Evolutionary conservation across 495 filamentous ascomycete species (phyloP), one percentile per base, ranked within the genome.

Genomic region (Penicillium fimorum): DNA sequence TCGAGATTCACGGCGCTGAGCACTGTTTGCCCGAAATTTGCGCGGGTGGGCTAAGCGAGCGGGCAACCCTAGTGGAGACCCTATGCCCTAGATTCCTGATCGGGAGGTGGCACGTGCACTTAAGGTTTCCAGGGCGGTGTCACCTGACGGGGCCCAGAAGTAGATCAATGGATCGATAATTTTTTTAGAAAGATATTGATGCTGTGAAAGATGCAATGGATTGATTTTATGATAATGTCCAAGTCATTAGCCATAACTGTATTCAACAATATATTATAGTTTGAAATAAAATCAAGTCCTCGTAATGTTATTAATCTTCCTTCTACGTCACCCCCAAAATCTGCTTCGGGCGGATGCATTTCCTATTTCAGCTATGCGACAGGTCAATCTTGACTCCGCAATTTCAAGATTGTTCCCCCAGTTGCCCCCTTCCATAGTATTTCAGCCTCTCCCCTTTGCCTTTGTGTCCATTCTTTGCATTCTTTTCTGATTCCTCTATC

Each of bases 31-130:
- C 57, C 66, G 63, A 75, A 72, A 75, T 69, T 71, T 74, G 29
- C 57, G 58, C 67, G 66, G 68, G 70, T 75, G 72, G 65, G 69
- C 70, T 77, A 76, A 77, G 73, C 75, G 75, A 77, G 75, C 42
- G 52, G 53, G 53, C 55, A 62, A 56, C 61, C 67, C 65, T 68
- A 71, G 55, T 53, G 35, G 20, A 2, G 67, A 57, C 72, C 75
- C 72, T 74, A 63, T 62, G 63, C 72, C 73, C 73, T 76, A 76
- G 55, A 27, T 53, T 40, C 58, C 56, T 0, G 15, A 50, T 56
- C 25, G 12, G 62, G 30, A 2, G 7, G n/a, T 56, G 62, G 62
- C 59, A 58, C 53, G 59, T 62, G 59, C 59, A 45, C 50, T 49
- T 53, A 42, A 15, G 32, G 38, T 41, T 61, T 42, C 30, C 25